Percentiles rank a stretch among this genome's conserved stretches.
phyloP scores from a whole-genome alignment of 2,329 filamentous ascomycete genomes.

The Penicillium frequentans region DNA sequence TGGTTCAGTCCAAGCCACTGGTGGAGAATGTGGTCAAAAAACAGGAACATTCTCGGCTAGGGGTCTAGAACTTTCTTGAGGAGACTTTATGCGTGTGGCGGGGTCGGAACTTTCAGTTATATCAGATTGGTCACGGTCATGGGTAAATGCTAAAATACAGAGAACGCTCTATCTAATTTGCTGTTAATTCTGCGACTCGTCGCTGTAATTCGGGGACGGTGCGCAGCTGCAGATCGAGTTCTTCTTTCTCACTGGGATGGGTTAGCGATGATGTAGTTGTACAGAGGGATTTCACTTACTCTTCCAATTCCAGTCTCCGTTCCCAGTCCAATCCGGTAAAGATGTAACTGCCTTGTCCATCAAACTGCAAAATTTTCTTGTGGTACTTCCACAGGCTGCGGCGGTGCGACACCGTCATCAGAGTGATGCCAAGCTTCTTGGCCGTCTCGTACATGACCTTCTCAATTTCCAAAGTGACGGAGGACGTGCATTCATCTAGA shows the following conservation, averaged over 20 bases:
- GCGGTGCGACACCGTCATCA: slow-evolving; percentile 95
- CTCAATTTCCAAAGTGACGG: slow-evolving; percentile 92
- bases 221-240: slow-evolving; percentile 80
- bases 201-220: slow-evolving; percentile 86
- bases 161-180: slow-evolving; percentile 24
- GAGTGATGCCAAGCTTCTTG: slow-evolving; percentile 84
- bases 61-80: neutral
- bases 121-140: neutral
- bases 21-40: slow-evolving; percentile 3
- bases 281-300: slow-evolving; percentile 49
- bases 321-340: slow-evolving; percentile 91
- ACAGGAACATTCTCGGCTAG: neutral
- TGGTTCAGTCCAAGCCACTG: slow-evolving; percentile 5
- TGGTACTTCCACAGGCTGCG: slow-evolving; percentile 97
- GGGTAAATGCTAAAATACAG: neutral
- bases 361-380: slow-evolving; percentile 90
- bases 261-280: slow-evolving; percentile 10
- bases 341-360: slow-evolving; percentile 87
- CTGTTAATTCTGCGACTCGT: slow-evolving; percentile 75
- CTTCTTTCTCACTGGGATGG: slow-evolving; percentile 73
- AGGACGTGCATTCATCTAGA: slow-evolving; percentile 92
- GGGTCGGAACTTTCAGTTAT: too few species aligned
- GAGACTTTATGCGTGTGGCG: too few species aligned
- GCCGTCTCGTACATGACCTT: slow-evolving; percentile 97
- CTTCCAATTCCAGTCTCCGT: slow-evolving; percentile 78